A percentile compares a stretch with the other conserved stretches of the same genome.
phyloP scores from a whole-genome alignment of 768 basidiomycete species.

The Boletellus ananiceps region DNA sequence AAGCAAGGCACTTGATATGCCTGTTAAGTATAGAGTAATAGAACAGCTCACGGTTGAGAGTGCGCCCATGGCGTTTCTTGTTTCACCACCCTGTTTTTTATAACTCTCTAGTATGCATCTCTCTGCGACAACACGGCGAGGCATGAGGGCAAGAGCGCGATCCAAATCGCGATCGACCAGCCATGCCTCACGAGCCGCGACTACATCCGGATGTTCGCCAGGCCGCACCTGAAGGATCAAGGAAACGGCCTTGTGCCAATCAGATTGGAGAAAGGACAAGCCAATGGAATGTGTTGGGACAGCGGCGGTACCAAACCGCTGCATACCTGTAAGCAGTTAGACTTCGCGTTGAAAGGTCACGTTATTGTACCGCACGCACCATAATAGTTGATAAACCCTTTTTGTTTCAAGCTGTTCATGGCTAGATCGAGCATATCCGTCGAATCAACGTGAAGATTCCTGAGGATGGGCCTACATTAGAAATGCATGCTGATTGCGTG shows the following conservation, averaged over 20 bases:
- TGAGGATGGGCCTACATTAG: slow-evolving; percentile 28
- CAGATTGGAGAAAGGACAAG: slow-evolving; percentile 78
- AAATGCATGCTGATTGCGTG: slow-evolving; percentile 13
- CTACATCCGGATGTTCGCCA: slow-evolving; percentile 92
- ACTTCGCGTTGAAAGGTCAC: background rate
- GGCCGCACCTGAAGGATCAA: slow-evolving; percentile 78
- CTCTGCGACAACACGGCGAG: slow-evolving; percentile 89
- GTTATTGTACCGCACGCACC: slow-evolving; percentile 53
- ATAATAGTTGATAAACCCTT: slow-evolving; percentile 98
- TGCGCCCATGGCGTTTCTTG: slow-evolving; percentile 82
- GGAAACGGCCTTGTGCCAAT: slow-evolving; percentile 86
- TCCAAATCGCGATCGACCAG: slow-evolving; percentile 76
- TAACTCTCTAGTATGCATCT: slow-evolving; percentile 88
- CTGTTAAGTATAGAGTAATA: background rate
- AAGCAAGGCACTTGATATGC: slow-evolving; percentile 2
- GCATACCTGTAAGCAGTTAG: slow-evolving; percentile 70
- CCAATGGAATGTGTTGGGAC: slow-evolving; percentile 95
- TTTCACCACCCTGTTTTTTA: slow-evolving; percentile 72
- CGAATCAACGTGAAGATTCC: slow-evolving; percentile 81
- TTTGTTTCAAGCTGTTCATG: slow-evolving; percentile 69
- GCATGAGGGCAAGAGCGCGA: slow-evolving; percentile 81
- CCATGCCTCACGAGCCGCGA: slow-evolving; percentile 81
- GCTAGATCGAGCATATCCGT: slow-evolving; percentile 68
- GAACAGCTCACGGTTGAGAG: slow-evolving; percentile 62
- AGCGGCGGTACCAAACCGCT: slow-evolving; percentile 95